Percentiles rank a stretch among this genome's conserved stretches.
Evolutionary conservation across 164 flowering plant genomes (phyloP).

Genomic region (Macadamia integrifolia): DNA sequence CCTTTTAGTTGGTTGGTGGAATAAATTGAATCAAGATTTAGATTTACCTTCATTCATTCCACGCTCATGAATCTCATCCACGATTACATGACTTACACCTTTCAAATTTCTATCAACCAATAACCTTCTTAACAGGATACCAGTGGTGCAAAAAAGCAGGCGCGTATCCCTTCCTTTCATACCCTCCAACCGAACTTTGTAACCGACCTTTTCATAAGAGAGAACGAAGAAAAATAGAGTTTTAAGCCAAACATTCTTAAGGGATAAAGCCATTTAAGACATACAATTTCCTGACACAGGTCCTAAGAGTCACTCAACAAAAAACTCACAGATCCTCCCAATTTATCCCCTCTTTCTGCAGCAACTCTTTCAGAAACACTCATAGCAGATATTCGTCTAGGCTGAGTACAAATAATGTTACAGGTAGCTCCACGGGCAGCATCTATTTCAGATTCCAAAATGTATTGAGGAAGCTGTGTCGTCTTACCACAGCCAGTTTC

Average conservation of each 20-base stretch:
- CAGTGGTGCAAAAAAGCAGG: conserved; percentile 90
- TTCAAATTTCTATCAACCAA: conserved; percentile 68
- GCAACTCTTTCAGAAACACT: conserved; percentile 98
- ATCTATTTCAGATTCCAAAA: conserved; percentile 84
- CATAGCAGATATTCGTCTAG: conserved; percentile 94
- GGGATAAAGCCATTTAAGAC: background rate
- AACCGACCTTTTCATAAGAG: conserved; percentile 51
- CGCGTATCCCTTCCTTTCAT: conserved; percentile 82
- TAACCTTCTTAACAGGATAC: conserved; percentile 73
- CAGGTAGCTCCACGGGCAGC: conserved; percentile 67
- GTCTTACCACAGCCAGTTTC: conserved; percentile 99
- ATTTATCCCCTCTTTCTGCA: conserved; percentile 79
- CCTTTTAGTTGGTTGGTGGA: no score
- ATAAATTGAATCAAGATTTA: no score
- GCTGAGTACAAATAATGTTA: conserved; percentile 95
- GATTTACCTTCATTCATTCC: conserved; percentile 90
- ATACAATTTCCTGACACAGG: background rate
- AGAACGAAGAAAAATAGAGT: conserved; percentile 2
- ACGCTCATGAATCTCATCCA: conserved; percentile 92
- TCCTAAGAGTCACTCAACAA: background rate
- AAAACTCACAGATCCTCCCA: conserved; percentile 82
- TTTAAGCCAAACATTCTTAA: background rate
- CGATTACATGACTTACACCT: conserved; percentile 75
- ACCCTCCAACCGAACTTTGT: conserved; percentile 87
- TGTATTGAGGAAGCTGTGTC: conserved; percentile 93